Evolutionary conservation across 23 red algal species (phyloP), one percentile per base, ranked within the genome.

Genomic region (Cyanidium caldarium): DNA sequence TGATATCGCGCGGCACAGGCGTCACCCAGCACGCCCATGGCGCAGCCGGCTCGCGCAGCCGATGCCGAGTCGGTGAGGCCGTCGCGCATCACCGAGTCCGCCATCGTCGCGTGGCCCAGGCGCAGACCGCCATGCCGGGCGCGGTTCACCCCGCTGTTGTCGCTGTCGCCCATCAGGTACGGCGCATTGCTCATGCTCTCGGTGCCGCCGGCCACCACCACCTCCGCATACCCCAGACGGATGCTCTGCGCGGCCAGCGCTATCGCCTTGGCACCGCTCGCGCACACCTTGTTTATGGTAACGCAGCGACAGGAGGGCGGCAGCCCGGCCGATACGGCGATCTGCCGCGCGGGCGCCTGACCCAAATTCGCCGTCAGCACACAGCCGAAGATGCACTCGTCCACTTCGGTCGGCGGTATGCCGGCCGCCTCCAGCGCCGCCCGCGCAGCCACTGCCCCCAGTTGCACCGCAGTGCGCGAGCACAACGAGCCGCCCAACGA

Each of bases 211-310:
- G 82, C 84, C 43, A 88, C 83, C n/a, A 85, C 78, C 12, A 83
- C 69, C 28, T 87, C 79, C 30, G 90, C 90, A 7, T 58, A 29
- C 0, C 90, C 90, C 0, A 88, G 58, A 25, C 56, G 37, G 36
- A 95, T 78, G 56, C 73, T 70, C 67, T 87, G 70, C 29, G 79
- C 90, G 35, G 76, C 90, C 34, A 95, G 66, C 16, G 65, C 69
- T 38, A 88, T 69, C 25, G 76, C 58, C 74, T 88, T 87, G 17
- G 85, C 39, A 23, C 83, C 83, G 3, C 82, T 87, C 13, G 90
- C 68, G 72, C 90, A 95, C n/a, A 95, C 90, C 73, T 95, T 95
- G 73, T 95, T 95, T 39, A 95, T 76, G 3, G 90, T 95, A 30
- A 77, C 87, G 76, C 90, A 95, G 19, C 85, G 72, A 43, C 74